These are phyloP conservation scores for Boletus vinaceobasis DNA, from an alignment of 768 basidiomycete species.

Conservation along the genomic window DNA sequence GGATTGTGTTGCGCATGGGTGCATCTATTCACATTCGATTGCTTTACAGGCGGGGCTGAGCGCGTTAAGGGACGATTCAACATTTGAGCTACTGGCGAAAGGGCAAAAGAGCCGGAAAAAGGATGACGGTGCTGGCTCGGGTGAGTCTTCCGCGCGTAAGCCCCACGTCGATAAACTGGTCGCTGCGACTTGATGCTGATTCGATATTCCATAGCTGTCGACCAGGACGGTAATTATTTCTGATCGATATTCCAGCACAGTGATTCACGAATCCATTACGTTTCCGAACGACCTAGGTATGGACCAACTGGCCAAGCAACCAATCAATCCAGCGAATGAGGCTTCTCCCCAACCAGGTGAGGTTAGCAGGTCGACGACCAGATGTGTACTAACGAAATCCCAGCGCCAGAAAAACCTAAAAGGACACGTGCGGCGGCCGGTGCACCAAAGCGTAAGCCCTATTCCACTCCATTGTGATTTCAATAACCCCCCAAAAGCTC, in stretches of 20 bases:
- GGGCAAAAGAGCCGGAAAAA: constrained; percentile 9
- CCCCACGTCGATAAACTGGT: neutral
- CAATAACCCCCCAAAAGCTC: constrained; percentile 10
- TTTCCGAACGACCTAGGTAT: constrained; percentile 3
- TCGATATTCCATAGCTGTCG: neutral
- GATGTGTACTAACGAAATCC: constrained; percentile 1
- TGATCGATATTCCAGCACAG: neutral
- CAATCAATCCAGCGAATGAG: neutral
- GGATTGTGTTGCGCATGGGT: neutral
- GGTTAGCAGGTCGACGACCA: neutral
- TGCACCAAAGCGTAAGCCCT: constrained; percentile 9
- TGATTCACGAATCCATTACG: neutral
- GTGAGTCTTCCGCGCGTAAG: constrained; percentile 15
- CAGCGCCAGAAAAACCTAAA: neutral
- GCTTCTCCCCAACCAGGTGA: constrained; percentile 11
- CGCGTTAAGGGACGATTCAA: neutral
- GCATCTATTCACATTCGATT: neutral
- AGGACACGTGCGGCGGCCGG: neutral
- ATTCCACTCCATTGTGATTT: neutral
- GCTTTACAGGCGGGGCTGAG: constrained; percentile 7
- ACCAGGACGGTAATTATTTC: constrained; percentile 3
- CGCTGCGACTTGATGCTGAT: neutral
- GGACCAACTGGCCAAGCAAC: neutral
- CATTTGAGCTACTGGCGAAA: neutral
- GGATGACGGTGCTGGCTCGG: neutral